Percentiles rank a stretch among this genome's conserved stretches.
Conservation (phyloP, 73 alveolate genomes). For the Tetrahymena thermophila region DNA sequence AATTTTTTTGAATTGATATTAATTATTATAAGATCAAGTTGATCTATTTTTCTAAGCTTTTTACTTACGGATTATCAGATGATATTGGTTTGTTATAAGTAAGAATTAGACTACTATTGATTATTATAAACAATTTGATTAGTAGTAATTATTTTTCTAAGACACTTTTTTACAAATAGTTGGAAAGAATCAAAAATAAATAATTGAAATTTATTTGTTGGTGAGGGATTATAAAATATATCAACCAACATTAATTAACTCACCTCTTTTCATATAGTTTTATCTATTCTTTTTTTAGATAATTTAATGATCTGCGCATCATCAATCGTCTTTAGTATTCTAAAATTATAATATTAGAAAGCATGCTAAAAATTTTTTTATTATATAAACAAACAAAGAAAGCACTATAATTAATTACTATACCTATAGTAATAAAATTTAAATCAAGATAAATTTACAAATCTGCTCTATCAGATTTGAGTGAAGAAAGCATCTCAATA, state of each 20-base stretch:
- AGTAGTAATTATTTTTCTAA: not conserved
- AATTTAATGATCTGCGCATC: too few species aligned
- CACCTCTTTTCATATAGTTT: not conserved
- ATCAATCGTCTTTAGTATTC: not conserved
- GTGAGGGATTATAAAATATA: not conserved
- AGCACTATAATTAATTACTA: not conserved
- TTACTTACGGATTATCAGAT: not conserved
- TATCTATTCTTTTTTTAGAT: not conserved
- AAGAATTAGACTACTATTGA: not conserved
- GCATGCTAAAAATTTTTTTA: not conserved
- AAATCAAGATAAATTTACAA: not conserved
- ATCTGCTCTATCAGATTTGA: not conserved
- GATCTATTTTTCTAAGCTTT: not conserved
- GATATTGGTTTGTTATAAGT: not conserved
- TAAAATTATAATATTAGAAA: not conserved
- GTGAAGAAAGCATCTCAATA: not conserved
- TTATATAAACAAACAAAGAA: not conserved
- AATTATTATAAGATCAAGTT: not conserved
- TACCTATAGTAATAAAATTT: not conserved
- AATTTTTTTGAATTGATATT: not conserved
- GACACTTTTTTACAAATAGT: not conserved
- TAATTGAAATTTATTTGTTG: not conserved
- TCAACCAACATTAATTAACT: not conserved
- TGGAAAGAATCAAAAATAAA: not conserved
- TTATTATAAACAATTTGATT: not conserved